Base-by-base conservation (phyloP, 1,284 basidiomycete genomes). In the Phaffia rhodozyma region DNA sequence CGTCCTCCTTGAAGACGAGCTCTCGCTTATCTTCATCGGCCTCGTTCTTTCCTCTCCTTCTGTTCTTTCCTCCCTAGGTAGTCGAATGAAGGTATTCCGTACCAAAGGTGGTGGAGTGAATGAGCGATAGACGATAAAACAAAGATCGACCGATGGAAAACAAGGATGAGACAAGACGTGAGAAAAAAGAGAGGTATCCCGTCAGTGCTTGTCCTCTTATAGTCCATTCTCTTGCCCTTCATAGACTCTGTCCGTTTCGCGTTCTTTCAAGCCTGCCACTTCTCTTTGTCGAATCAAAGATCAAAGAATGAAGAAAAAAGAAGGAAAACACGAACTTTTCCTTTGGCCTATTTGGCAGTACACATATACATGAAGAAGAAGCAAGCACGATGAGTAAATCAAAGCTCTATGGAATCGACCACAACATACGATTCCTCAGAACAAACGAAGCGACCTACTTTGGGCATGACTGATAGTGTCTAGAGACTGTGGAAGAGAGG, bases 41-140 rank as follows among this genome's bases (percentile, higher is more conserved):
- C 79, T 98, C 94, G 80, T 97, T 97, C 85, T 98, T 99, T 84
- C 94, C 94, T 80, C 94, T 84, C 82, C 94, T 84, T 78, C 96
- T 86, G 80, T 98, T 98, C 83, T 99, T 98, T 69, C 96, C 96
- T 76, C 96, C 94, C 91, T 98, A 43, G 5, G 16, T 43, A 11
- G 13, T 7, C 13, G 38, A 43, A 11, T 16, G 13, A 70, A 52
- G 9, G 6, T 23, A 32, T 55, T 59, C 53, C n/a, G 29, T 52
- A n/a, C 5, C 21, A 54, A 27, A 58, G 13, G 38, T 38, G 13
- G 27, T 48, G 34, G n/a, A 23, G 32, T 50, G 30, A 25, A 53
- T 20, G 18, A 29, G 32, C 7, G 20, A 62, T 59, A 25, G 43
- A 48, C 30, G 13, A 38, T 7, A 21, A 20, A 30, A 3, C 16